Conservation (phyloP, 768 basidiomycete genomes). For the Tulasnella sp. region DNA sequence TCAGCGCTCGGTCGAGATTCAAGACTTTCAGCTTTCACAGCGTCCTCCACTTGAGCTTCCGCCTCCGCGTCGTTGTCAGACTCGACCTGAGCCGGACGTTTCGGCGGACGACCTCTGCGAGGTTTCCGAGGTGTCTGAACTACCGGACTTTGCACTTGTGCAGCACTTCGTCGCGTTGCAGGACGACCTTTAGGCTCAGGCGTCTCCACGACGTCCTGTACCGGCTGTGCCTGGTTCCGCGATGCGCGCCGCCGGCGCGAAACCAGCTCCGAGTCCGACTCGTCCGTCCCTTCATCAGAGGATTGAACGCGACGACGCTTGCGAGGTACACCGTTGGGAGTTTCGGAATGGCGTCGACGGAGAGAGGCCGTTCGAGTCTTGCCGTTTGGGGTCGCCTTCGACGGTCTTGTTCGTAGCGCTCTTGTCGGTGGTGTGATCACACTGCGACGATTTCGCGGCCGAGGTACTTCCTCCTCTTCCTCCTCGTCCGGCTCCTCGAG, state of each 20-base stretch:
- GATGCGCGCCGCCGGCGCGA: background rate
- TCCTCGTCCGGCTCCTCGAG: background rate
- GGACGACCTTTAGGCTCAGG: background rate
- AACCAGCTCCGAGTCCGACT: background rate
- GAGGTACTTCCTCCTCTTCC: background rate
- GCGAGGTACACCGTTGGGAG: background rate
- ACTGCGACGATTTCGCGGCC: background rate
- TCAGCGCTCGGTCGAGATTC: background rate
- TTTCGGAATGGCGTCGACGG: background rate
- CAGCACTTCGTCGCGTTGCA: background rate
- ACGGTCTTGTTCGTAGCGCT: background rate
- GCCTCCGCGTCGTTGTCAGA: conserved; percentile 13
- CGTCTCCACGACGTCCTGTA: background rate
- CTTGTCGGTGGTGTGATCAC: background rate
- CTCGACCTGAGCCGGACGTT: background rate
- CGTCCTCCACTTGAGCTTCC: conserved; percentile 2
- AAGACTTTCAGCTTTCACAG: background rate
- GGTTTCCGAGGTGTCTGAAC: background rate
- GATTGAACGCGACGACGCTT: conserved; percentile 9
- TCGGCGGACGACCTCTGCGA: background rate
- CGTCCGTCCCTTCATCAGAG: conserved; percentile 2
- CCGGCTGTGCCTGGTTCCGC: background rate
- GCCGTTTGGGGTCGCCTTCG: background rate
- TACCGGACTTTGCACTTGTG: background rate
- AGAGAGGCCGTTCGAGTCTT: background rate